A percentile compares a stretch with the other conserved stretches of the same genome.
phyloP scores from a whole-genome alignment of 1,284 basidiomycete species.

The Ustilago loliicola region DNA sequence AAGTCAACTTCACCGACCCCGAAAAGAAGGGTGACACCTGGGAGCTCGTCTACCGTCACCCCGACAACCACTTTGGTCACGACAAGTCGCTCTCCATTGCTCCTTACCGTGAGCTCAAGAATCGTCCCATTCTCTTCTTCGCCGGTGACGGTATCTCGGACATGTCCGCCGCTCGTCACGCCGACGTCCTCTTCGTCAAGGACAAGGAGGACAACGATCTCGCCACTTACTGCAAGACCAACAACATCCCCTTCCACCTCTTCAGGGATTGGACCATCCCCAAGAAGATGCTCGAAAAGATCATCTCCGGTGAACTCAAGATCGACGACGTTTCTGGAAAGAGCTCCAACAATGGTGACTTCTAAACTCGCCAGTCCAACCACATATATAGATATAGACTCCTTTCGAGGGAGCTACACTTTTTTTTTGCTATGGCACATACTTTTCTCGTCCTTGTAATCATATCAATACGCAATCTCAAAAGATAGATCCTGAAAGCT shows the following conservation, averaged over 20 bases:
- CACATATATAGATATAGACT: conserved; percentile 2
- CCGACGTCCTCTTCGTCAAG: conserved; percentile 70
- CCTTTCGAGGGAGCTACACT: not conserved
- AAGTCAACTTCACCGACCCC: conserved; percentile 69
- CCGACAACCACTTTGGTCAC: conserved; percentile 68
- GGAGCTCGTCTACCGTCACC: conserved; percentile 69
- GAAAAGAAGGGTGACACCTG: conserved; percentile 66
- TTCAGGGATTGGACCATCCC: conserved; percentile 69
- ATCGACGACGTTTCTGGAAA: conserved; percentile 48
- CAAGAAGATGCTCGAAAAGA: conserved; percentile 62
- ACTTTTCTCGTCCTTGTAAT: conserved; percentile 11
- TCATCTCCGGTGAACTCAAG: conserved; percentile 54
- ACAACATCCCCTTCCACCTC: conserved; percentile 67
- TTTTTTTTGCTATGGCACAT: conserved; percentile 6
- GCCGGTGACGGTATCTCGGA: conserved; percentile 70
- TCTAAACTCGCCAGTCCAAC: conserved; percentile 24
- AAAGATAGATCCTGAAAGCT: not conserved
- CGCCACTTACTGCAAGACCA: conserved; percentile 64
- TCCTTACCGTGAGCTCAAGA: conserved; percentile 67
- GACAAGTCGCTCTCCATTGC: conserved; percentile 69
- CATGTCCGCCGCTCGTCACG: conserved; percentile 70
- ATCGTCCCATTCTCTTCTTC: conserved; percentile 68
- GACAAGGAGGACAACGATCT: conserved; percentile 70
- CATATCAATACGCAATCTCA: conserved; percentile 4
- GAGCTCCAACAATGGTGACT: conserved; percentile 52